Percentiles rank a stretch among this genome's conserved stretches.
phyloP scores from a whole-genome alignment of 768 basidiomycete genomes.

The Xerocomellus amylosporus region DNA sequence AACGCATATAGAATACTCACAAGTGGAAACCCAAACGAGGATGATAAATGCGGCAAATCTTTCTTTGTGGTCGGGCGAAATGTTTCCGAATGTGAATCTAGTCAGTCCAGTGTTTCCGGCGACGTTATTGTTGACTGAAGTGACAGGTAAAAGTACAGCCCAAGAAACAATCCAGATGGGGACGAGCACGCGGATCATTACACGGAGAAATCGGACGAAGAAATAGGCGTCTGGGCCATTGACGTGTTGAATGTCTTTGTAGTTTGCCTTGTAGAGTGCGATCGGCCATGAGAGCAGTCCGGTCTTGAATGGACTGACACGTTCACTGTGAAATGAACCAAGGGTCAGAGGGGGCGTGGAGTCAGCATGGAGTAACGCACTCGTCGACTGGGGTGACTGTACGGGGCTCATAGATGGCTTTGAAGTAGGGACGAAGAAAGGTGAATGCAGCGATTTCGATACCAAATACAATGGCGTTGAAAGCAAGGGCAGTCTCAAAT shows the following conservation, averaged over 20 bases:
- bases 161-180: constrained; percentile 94
- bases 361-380: constrained; percentile 29
- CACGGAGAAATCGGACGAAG: constrained; percentile 83
- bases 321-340: constrained; percentile 44
- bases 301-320: constrained; percentile 49
- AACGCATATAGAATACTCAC: constrained; percentile 41
- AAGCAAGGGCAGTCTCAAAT: constrained; percentile 81
- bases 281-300: constrained; percentile 64
- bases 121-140: constrained; percentile 50
- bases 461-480: constrained; percentile 74
- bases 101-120: constrained; percentile 55
- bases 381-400: constrained; percentile 56
- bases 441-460: constrained; percentile 75
- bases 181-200: constrained; percentile 78
- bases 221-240: constrained; percentile 93
- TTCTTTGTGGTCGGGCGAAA: constrained; percentile 43
- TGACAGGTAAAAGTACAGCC: constrained; percentile 77
- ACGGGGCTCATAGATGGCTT: constrained; percentile 84
- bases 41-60: constrained; percentile 81
- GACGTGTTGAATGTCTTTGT: constrained; percentile 54
- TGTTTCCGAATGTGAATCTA: constrained; percentile 79
- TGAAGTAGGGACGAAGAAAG: constrained; percentile 81
- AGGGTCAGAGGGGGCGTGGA: neutral
- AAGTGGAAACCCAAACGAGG: constrained; percentile 72
- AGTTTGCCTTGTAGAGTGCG: constrained; percentile 60